Evolutionary conservation across 768 basidiomycete genomes (phyloP).

Genomic region (Gloeostereum incarnatum): DNA sequence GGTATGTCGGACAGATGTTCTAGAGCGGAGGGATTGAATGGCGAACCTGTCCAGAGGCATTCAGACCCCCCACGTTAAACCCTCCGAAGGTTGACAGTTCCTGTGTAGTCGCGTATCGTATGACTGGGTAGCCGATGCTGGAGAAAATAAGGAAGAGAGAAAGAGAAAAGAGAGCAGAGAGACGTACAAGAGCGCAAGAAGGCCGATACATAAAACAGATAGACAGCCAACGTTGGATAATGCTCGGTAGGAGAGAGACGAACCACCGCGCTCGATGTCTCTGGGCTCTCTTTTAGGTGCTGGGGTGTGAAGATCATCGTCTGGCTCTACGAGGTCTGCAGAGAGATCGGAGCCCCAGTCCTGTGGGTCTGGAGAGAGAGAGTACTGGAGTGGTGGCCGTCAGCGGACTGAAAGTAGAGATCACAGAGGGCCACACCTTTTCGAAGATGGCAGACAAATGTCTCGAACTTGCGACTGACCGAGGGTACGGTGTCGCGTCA

Average conservation of each 20-base stretch:
- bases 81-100: constrained; percentile 20
- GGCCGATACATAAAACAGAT: constrained; percentile 24
- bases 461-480: too few species aligned
- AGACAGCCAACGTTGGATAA: constrained; percentile 57
- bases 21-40: not conserved
- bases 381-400: constrained; percentile 30
- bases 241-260: constrained; percentile 50
- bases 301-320: constrained; percentile 24
- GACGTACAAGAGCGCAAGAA: constrained; percentile 29
- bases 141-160: not conserved
- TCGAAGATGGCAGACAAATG: constrained; percentile 15
- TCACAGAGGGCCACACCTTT: too few species aligned
- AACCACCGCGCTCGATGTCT: constrained; percentile 35
- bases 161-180: constrained; percentile 35
- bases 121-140: constrained; percentile 28
- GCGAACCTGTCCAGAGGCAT: constrained; percentile 34
- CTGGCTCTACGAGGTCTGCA: constrained; percentile 30
- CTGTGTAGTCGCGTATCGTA: constrained; percentile 20
- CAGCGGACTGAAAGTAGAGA: too few species aligned
- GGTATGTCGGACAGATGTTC: not conserved
- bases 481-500: too few species aligned
- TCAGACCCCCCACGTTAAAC: constrained; percentile 43
- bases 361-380: constrained; percentile 42
- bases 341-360: constrained; percentile 47
- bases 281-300: constrained; percentile 4